A percentile compares a stretch with the other conserved stretches of the same genome.
Conservation (phyloP, 2,329 filamentous ascomycete species). For the Gaeumannomyces sp. region DNA sequence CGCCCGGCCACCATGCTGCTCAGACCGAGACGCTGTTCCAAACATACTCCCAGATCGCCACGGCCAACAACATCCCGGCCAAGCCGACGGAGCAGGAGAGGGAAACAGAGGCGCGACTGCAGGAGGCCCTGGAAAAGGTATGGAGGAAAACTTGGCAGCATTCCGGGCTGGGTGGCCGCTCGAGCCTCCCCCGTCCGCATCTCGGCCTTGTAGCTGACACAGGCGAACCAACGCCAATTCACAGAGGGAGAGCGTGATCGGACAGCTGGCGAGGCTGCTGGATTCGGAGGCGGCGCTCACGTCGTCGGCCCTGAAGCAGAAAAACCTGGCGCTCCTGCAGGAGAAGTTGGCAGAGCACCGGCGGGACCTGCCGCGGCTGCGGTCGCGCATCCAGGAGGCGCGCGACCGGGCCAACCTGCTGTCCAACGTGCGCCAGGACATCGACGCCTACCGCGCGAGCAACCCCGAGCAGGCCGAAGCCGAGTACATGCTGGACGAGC, state of each 20-base stretch:
- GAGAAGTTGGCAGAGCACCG: conserved; percentile 85
- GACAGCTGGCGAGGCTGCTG: conserved; percentile 79
- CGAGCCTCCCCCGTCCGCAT: too few relatives aligned
- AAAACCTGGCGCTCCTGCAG: conserved; percentile 85
- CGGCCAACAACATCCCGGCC: conserved; percentile 68
- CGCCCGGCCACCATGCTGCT: not conserved
- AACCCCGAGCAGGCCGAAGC: conserved; percentile 81
- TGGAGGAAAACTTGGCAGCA: conserved; percentile 7
- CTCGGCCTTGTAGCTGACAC: not conserved
- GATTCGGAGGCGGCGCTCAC: conserved; percentile 86
- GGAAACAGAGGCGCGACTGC: conserved; percentile 71
- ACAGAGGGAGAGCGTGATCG: conserved; percentile 75
- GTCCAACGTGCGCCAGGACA: conserved; percentile 84
- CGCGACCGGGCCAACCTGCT: conserved; percentile 87
- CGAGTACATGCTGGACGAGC: conserved; percentile 95
- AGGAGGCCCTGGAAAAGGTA: conserved; percentile 80
- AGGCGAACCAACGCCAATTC: not conserved
- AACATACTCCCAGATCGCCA: conserved; percentile 85
- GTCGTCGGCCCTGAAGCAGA: conserved; percentile 92
- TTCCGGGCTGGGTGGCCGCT: too few relatives aligned
- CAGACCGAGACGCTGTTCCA: conserved; percentile 82
- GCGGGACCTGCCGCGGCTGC: conserved; percentile 72
- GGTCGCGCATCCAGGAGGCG: conserved; percentile 65
- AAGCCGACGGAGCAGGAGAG: conserved; percentile 83
- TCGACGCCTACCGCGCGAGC: conserved; percentile 75